Evolutionary conservation across 306 rosid genomes (phyloP), one percentile per base, ranked within the genome.

Genomic region (Begonia fuchsioides): DNA sequence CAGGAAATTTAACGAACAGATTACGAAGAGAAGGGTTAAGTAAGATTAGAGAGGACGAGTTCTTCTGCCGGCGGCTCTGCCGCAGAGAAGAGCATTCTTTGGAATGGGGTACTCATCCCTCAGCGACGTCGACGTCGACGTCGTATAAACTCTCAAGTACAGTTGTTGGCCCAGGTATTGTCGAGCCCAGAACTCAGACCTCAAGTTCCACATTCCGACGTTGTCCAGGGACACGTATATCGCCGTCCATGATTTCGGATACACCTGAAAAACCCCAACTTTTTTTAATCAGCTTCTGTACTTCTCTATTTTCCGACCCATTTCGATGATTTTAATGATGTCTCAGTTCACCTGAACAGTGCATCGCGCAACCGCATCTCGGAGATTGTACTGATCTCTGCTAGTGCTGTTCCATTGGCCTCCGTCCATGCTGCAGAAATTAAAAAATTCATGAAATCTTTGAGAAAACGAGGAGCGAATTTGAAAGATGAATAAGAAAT

Each of bases 171-270:
- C 95, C 1, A 90, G 81, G 67, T 85, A 90, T 9, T 90, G 98
- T 47, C 95, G 63, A 14, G 87, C 98, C 98, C 98, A 90, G 52
- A 64, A 84, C 80, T 90, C 98, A 6, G 81, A 17, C 82, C 98
- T 79, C 72, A 90, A 44, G 78, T 90, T 81, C 98, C 98, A 90
- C 95, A 90, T 90, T 43, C 98, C 98, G 54, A 90, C 98, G 51
- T 90, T 90, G 67, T 90, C 98, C 12, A 90, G 87, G 1, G 94
- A 78, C 56, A 90, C 57, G 56, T 85, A 54, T 52, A 90, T 77
- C 12, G 98, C 95, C 12, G 94, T 85, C 98, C 98, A 90, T 14
- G 98, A 81, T 15, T 62, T 56, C n/a, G 98, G 95, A 75, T 90
- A 90, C 15, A 86, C 96, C 95, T 86, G 63, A 67, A 26, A n/a